Evolutionary conservation across 441 rosid genomes (phyloP).

Genomic region (Erodium trifolium): DNA sequence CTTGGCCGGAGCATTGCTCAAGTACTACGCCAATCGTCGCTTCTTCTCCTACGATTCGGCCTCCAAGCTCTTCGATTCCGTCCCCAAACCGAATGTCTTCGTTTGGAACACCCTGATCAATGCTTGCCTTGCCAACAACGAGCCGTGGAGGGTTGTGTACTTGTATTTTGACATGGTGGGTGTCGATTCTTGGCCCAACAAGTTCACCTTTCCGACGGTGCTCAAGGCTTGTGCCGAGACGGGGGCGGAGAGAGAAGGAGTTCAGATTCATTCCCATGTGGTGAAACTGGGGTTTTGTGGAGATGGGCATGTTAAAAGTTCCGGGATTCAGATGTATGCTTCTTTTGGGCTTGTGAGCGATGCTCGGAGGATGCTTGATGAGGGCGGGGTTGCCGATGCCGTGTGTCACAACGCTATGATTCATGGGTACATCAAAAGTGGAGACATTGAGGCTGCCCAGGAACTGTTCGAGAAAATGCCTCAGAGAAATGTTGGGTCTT

Average conservation of each 20-base stretch:
- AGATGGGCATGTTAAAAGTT: conserved; percentile 32
- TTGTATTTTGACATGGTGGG: conserved; percentile 27
- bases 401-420: conserved; percentile 31
- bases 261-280: conserved; percentile 35
- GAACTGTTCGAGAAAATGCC: conserved; percentile 25
- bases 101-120: conserved; percentile 31
- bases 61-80: conserved; percentile 28
- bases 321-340: conserved; percentile 40
- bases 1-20: conserved; percentile 26
- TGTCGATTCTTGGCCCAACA: conserved; percentile 31
- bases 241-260: conserved; percentile 22
- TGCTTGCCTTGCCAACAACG: conserved; percentile 5
- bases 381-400: conserved; percentile 21
- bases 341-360: conserved; percentile 17
- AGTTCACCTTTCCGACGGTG: conserved; percentile 35
- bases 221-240: conserved; percentile 33
- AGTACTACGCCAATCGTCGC: conserved; percentile 20
- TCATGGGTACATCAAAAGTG: conserved; percentile 25
- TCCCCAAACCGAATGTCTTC: conserved; percentile 37
- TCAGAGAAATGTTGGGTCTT: conserved; percentile 17
- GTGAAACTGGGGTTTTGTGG: conserved; percentile 30
- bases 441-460: conserved; percentile 18
- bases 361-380: conserved; percentile 25
- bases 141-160: conserved; percentile 22
- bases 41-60: conserved; percentile 19